Conservation (phyloP, 2,329 filamentous ascomycete genomes). For the Tolypocladium endophyticum region DNA sequence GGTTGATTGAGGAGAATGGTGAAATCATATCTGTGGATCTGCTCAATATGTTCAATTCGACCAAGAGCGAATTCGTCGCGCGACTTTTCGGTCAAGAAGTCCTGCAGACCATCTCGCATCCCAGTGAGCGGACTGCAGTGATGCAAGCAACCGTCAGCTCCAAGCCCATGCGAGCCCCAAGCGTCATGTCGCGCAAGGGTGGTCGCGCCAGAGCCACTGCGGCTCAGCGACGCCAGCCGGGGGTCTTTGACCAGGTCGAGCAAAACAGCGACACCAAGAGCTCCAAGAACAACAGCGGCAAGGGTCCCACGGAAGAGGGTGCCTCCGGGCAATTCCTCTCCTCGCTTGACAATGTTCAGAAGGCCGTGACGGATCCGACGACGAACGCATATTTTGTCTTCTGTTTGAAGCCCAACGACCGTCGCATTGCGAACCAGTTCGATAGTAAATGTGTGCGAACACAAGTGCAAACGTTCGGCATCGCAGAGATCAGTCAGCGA, state of each 20-base stretch:
- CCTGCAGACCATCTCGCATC: conserved; percentile 85
- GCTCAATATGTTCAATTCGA: conserved; percentile 84
- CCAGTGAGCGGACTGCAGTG: conserved; percentile 78
- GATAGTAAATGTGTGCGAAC: conserved; percentile 96
- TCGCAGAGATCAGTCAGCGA: conserved; percentile 92
- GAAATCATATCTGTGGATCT: conserved; percentile 93
- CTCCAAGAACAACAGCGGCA: conserved; percentile 24
- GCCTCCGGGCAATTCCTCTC: conserved; percentile 87
- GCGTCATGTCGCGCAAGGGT: conserved; percentile 75
- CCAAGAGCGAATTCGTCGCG: conserved; percentile 78
- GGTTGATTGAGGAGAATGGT: conserved; percentile 87
- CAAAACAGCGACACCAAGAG: conserved; percentile 35
- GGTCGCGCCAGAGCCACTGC: conserved; percentile 29
- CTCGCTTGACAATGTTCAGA: conserved; percentile 81
- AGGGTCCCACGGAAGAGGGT: conserved; percentile 54
- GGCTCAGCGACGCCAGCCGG: conserved; percentile 26
- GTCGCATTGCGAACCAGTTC: conserved; percentile 95
- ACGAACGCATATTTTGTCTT: conserved; percentile 95
- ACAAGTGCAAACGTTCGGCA: conserved; percentile 90
- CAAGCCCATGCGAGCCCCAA: conserved; percentile 84
- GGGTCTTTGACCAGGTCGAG: conserved; percentile 36
- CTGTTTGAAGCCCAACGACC: conserved; percentile 93
- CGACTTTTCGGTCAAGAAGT: conserved; percentile 95
- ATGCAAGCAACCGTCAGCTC: conserved; percentile 96
- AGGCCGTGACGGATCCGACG: conserved; percentile 69